Evolutionary conservation across 768 basidiomycete species (phyloP).

Genomic region (Xanthoconium stramineum): DNA sequence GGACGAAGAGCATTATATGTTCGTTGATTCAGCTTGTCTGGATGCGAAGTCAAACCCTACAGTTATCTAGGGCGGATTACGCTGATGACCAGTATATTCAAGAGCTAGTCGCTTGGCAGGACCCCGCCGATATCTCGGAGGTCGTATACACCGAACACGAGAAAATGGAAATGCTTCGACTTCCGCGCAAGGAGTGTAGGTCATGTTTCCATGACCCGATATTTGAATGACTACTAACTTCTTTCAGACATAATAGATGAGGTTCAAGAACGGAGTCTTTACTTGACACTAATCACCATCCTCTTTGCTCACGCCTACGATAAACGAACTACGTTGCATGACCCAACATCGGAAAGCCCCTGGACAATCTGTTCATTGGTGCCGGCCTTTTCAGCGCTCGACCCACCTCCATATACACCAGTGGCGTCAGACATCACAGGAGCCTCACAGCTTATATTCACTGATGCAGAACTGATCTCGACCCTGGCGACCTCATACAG

Average conservation of each 20-base stretch:
- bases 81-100: constrained; percentile 73
- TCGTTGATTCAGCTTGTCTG: constrained; percentile 24
- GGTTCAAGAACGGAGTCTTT: constrained; percentile 56
- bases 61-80: constrained; percentile 65
- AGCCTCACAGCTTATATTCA: constrained; percentile 27
- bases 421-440: constrained; percentile 11
- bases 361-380: constrained; percentile 78
- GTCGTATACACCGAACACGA: constrained; percentile 70
- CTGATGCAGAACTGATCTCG: constrained; percentile 44
- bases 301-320: constrained; percentile 85
- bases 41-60: constrained; percentile 1
- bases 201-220: neutral
- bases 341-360: constrained; percentile 84
- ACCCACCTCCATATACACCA: constrained; percentile 54
- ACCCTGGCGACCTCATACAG: constrained; percentile 65
- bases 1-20: constrained; percentile 87
- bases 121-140: constrained; percentile 44
- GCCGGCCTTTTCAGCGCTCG: constrained; percentile 80
- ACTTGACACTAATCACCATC: constrained; percentile 65
- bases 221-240: neutral
- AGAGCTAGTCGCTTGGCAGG: constrained; percentile 64
- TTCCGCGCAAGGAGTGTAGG: constrained; percentile 54
- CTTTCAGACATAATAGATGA: constrained; percentile 57
- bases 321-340: constrained; percentile 68
- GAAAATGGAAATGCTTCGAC: constrained; percentile 57